Evolutionary conservation across 345 rosid genomes (phyloP), one percentile per base, ranked within the genome.

Genomic region (Abelmoschus esculentus): DNA sequence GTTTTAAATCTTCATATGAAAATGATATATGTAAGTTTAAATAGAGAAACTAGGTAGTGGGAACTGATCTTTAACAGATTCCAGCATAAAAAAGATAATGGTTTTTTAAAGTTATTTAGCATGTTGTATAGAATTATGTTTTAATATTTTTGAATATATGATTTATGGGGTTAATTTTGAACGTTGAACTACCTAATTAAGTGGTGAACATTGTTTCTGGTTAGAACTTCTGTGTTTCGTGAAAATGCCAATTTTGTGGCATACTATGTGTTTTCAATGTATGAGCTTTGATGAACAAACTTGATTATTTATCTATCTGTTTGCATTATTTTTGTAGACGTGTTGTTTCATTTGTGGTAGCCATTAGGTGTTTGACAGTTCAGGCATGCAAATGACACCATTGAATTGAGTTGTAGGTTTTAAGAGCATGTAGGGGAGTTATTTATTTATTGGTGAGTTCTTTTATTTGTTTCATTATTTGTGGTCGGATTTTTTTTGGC

Each of bases 171-270:
- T 69, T 6, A 36, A 19, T 36, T 54, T 22, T 38, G 52, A 26
- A 42, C 56, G 64, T 38, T 19, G 28, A 54, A 19, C 36, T 14
- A 36, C 50, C n/a, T 19, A 29, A 50, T 29, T n/a, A 40, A 52
- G 11, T 52, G 14, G 54, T 58, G 55, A 72, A 26, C 10, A 18
- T 66, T 4, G n/a, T 13, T 61, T 28, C 44, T 36, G n/a, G 26
- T 66, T 28, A 28, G 11, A 44, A 22, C n/a, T 22, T 42, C 3
- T 64, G 11, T 46, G 17, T 11, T 56, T 69, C 59, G 17, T 46
- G 14, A 22, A 28, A 66, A 65, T 46, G 55, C 69, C 55, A 46
- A 47, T 47, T 5, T 65, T 13, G 69, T 65, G 28, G 69, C 54
- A 46, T 46, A 13, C 6, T 14, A 44, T 22, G 36, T 65, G 56